Evolutionary conservation across 257 asterid genomes (phyloP).

Genomic region (Schizonepeta tenuifolia): DNA sequence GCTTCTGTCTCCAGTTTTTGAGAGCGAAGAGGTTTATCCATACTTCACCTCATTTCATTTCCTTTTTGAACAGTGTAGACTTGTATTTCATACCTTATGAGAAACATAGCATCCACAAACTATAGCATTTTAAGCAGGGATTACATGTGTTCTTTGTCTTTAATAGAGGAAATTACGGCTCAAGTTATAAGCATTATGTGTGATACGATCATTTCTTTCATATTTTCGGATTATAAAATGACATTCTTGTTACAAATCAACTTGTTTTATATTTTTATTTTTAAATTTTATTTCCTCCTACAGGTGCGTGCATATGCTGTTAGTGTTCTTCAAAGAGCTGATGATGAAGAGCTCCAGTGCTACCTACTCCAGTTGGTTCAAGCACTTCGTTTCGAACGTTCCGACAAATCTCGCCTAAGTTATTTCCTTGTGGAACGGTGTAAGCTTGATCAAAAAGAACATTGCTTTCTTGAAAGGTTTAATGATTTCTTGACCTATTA

Average conservation of each 20-base stretch:
- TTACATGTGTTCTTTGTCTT: background rate
- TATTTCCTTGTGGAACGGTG: slow-evolving; percentile 96
- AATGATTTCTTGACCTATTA: slow-evolving; percentile 15
- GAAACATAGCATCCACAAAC: slow-evolving; percentile 28
- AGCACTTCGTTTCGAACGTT: slow-evolving; percentile 97
- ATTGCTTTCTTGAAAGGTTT: slow-evolving; percentile 30
- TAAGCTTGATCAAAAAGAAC: slow-evolving; percentile 51
- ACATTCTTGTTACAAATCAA: slow-evolving; percentile 10
- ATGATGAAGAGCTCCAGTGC: slow-evolving; percentile 98
- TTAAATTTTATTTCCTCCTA: slow-evolving; percentile 28
- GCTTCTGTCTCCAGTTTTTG: slow-evolving; percentile 96
- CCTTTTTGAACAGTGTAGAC: background rate
- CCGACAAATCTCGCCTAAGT: slow-evolving; percentile 91
- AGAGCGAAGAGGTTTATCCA: slow-evolving; percentile 89
- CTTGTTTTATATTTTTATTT: background rate
- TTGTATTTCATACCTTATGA: slow-evolving; percentile 29
- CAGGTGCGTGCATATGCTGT: slow-evolving; percentile 99
- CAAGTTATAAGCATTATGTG: slow-evolving; percentile 7
- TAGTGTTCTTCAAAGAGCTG: slow-evolving; percentile 96
- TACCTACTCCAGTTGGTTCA: slow-evolving; percentile 98
- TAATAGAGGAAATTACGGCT: background rate
- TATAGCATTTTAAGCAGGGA: slow-evolving; percentile 20
- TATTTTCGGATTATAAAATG: background rate
- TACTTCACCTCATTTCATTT: slow-evolving; percentile 29
- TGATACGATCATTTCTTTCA: background rate